Conservation (phyloP, 768 basidiomycete species). For the Clitopilus passeckerianus region DNA sequence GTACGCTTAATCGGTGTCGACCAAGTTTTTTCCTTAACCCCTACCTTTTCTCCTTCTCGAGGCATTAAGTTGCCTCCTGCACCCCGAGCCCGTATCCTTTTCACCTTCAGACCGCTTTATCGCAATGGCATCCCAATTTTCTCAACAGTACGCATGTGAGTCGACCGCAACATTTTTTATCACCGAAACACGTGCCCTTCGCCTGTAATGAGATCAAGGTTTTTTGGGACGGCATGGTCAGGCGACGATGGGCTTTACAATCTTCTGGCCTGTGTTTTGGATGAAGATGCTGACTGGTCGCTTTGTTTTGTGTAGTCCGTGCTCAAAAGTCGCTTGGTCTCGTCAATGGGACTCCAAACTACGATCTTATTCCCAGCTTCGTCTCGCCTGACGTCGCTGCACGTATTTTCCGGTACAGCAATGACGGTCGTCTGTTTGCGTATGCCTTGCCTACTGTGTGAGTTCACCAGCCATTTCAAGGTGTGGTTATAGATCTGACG, state of each 20-base stretch:
- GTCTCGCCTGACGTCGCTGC: constrained; percentile 64
- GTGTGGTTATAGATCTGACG: constrained; percentile 1
- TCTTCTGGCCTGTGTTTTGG: background rate
- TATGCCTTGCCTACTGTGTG: constrained; percentile 75
- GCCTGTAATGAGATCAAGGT: background rate
- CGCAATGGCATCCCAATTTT: constrained; percentile 67
- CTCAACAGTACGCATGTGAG: constrained; percentile 86
- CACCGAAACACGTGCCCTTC: constrained; percentile 6
- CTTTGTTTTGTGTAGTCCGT: constrained; percentile 51
- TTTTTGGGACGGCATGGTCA: background rate
- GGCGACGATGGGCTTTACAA: background rate
- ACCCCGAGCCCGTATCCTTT: constrained; percentile 21
- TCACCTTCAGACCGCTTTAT: constrained; percentile 23
- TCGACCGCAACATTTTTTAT: constrained; percentile 15
- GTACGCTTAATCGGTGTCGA: background rate
- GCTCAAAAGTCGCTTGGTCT: constrained; percentile 93
- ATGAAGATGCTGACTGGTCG: background rate
- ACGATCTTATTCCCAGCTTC: constrained; percentile 59
- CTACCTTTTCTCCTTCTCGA: constrained; percentile 34
- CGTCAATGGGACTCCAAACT: constrained; percentile 77
- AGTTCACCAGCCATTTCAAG: constrained; percentile 26
- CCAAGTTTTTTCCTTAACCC: constrained; percentile 8
- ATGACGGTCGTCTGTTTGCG: constrained; percentile 83
- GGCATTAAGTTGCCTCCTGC: constrained; percentile 81
- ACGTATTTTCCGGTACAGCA: constrained; percentile 76